Percentiles rank a stretch among this genome's conserved stretches.
Conservation (phyloP, 163 green algal genomes). For the Volvox carteri region DNA sequence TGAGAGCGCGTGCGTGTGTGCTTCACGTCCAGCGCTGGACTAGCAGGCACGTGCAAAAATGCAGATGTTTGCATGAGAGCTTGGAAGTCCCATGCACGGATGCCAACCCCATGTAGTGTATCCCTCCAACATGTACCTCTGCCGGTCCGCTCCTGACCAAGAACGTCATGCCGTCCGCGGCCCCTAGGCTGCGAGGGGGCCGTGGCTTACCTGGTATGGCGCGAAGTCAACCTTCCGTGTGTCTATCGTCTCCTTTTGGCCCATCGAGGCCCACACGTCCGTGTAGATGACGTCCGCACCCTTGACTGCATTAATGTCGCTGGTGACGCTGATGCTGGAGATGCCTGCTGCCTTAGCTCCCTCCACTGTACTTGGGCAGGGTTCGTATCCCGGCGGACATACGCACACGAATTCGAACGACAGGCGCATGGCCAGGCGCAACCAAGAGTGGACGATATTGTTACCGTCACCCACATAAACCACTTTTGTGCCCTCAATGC, state of each 20-base stretch:
- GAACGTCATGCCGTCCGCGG: too few species aligned
- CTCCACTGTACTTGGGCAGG: slow-evolving; percentile 89
- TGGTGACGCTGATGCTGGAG: slow-evolving; percentile 81
- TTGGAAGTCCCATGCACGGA: too few species aligned
- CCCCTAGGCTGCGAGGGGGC: too few species aligned
- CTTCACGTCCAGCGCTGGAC: too few species aligned
- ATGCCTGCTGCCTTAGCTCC: slow-evolving; percentile 68
- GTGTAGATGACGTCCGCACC: slow-evolving; percentile 98
- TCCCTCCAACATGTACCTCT: too few species aligned
- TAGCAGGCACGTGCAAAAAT: too few species aligned
- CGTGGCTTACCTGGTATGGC: slow-evolving; percentile 90
- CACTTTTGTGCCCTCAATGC: slow-evolving; percentile 93
- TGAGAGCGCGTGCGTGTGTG: too few species aligned
- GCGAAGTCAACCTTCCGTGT: slow-evolving; percentile 87
- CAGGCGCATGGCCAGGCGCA: slow-evolving; percentile 91
- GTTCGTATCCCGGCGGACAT: slow-evolving; percentile 95
- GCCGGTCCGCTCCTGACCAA: too few species aligned
- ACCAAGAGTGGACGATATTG: slow-evolving; percentile 98
- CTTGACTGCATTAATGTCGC: slow-evolving; percentile 92
- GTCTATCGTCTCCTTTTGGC: slow-evolving; percentile 97
- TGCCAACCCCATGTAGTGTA: too few species aligned
- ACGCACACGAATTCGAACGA: slow-evolving; percentile 95
- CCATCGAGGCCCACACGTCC: slow-evolving; percentile 99
- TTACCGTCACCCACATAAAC: slow-evolving; percentile 99
- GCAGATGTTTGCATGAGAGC: too few species aligned